Evolutionary conservation across 345 rosid species (phyloP).

Genomic region (Ailanthus altissimus): DNA sequence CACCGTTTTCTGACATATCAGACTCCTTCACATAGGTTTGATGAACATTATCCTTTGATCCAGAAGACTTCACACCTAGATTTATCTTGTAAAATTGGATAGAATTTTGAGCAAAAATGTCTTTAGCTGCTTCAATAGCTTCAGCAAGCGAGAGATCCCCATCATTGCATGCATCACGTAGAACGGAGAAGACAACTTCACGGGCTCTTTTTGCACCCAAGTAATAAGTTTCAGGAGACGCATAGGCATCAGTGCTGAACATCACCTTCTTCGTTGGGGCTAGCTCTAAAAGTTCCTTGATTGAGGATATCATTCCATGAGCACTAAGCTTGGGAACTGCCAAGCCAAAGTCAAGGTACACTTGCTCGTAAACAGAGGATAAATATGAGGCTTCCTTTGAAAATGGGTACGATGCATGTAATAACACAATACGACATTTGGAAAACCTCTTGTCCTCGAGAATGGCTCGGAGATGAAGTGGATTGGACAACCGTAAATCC

Average conservation of each 20-base stretch:
- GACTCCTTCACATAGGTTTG: slow-evolving; percentile 27
- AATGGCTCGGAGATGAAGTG: slow-evolving; percentile 73
- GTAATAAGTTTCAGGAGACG: slow-evolving; percentile 84
- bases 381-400: slow-evolving; percentile 90
- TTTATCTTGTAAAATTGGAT: slow-evolving; percentile 69
- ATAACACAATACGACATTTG: slow-evolving; percentile 67
- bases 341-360: slow-evolving; percentile 93
- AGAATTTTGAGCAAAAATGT: slow-evolving; percentile 69
- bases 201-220: slow-evolving; percentile 90
- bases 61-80: slow-evolving; percentile 21
- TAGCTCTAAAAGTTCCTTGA: slow-evolving; percentile 86
- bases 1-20: slow-evolving; percentile 31
- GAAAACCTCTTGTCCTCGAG: slow-evolving; percentile 83
- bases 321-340: slow-evolving; percentile 89
- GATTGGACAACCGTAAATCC: slow-evolving; percentile 86
- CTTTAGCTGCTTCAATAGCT: slow-evolving; percentile 83
- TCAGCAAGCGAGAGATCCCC: slow-evolving; percentile 74
- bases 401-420: slow-evolving; percentile 96
- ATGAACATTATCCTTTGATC: slow-evolving; percentile 30
- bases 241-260: slow-evolving; percentile 98
- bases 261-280: slow-evolving; percentile 91
- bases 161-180: slow-evolving; percentile 64
- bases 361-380: slow-evolving; percentile 87
- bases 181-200: slow-evolving; percentile 65
- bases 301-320: slow-evolving; percentile 83